A percentile compares a stretch with the other conserved stretches of the same genome.
Evolutionary conservation across 352 stramenopile genomes (phyloP).

Genomic region (Phytopythium ostracodes): DNA sequence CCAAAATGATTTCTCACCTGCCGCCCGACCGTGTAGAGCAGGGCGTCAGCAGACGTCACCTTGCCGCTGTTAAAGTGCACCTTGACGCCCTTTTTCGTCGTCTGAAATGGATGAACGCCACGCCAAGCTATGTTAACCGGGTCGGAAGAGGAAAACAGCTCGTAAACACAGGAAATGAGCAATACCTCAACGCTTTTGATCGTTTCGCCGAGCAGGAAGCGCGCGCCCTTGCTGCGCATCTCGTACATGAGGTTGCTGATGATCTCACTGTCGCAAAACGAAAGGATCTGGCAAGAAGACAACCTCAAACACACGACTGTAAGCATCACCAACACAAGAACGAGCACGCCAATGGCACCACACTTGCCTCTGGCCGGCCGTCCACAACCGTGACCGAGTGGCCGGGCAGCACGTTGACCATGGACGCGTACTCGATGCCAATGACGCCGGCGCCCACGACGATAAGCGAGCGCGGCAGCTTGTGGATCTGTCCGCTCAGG

Average conservation of each 20-base stretch:
- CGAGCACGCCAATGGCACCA: background rate
- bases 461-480: slow-evolving; percentile 72
- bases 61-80: slow-evolving; percentile 79
- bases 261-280: slow-evolving; percentile 85
- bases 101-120: slow-evolving; percentile 18
- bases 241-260: slow-evolving; percentile 86
- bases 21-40: slow-evolving; percentile 79
- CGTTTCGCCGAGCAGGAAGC: slow-evolving; percentile 81
- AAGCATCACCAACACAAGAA: slow-evolving; percentile 1
- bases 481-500: slow-evolving; percentile 55
- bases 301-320: background rate
- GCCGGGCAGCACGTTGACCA: slow-evolving; percentile 87
- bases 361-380: slow-evolving; percentile 53
- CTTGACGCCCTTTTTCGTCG: slow-evolving; percentile 47
- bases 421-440: slow-evolving; percentile 90
- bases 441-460: slow-evolving; percentile 85
- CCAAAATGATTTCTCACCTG: slow-evolving; percentile 24
- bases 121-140: background rate
- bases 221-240: slow-evolving; percentile 86
- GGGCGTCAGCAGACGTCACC: slow-evolving; percentile 55
- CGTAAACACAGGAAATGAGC: background rate
- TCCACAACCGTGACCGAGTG: slow-evolving; percentile 88
- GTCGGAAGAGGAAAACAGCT: too few species aligned
- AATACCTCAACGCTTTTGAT: slow-evolving; percentile 69
- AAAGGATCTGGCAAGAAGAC: slow-evolving; percentile 46